Evolutionary conservation across 768 basidiomycete genomes (phyloP).

Genomic region (Suillus subaureus): DNA sequence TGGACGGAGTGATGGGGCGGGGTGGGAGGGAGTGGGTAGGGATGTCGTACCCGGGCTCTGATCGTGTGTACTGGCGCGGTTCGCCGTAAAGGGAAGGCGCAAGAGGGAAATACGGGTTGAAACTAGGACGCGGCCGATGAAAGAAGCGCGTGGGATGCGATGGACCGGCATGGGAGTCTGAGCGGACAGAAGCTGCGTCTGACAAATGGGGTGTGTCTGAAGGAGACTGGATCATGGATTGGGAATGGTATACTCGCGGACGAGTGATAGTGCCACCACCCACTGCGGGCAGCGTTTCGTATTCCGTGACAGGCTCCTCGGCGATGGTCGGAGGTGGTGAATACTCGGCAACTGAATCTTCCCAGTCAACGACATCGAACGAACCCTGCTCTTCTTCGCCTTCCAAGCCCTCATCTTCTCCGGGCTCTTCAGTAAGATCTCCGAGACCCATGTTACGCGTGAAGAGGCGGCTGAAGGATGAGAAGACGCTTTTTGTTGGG

Average conservation of each 20-base stretch:
- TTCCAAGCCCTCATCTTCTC: constrained; percentile 45
- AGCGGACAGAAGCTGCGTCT: constrained; percentile 47
- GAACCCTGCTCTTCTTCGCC: constrained; percentile 44
- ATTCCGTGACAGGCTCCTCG: constrained; percentile 57
- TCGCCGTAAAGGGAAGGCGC: neutral
- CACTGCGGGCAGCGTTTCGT: constrained; percentile 88
- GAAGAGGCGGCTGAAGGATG: constrained; percentile 76
- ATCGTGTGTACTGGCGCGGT: constrained; percentile 14
- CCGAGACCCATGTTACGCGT: constrained; percentile 68
- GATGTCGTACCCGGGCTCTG: constrained; percentile 24
- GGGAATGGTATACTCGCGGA: constrained; percentile 84
- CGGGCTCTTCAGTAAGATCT: constrained; percentile 73
- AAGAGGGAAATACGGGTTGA: constrained; percentile 18
- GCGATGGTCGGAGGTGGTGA: constrained; percentile 47
- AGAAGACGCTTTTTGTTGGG: constrained; percentile 82
- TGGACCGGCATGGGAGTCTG: neutral
- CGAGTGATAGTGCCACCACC: constrained; percentile 88
- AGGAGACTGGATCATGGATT: constrained; percentile 68
- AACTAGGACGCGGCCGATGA: constrained; percentile 28
- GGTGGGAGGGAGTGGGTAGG: constrained; percentile 23
- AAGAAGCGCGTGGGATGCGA: constrained; percentile 7
- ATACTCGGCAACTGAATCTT: constrained; percentile 52
- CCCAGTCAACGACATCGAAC: constrained; percentile 75
- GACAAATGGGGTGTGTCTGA: constrained; percentile 19
- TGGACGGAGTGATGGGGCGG: constrained; percentile 52